Evolutionary conservation across 139 green algal species (phyloP), one percentile per base, ranked within the genome.

Genomic region (Picochlorum sp.): DNA sequence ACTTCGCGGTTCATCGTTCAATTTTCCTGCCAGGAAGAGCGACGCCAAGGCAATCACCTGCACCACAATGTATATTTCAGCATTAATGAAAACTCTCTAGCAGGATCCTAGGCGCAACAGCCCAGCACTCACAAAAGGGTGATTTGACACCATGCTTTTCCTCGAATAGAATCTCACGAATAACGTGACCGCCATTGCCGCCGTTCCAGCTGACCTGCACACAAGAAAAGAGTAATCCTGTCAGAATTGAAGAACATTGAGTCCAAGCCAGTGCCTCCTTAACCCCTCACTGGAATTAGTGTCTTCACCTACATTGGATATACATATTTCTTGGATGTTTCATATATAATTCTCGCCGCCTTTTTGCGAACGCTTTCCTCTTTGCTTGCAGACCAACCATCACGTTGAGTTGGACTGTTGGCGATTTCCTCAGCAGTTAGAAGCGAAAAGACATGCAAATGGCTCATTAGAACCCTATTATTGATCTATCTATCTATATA

Each of bases 91-190:
- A 22, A 53, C 20, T 22, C 13, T 45, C 20, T 16, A 49, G 24
- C 28, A n/a, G n/a, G 7, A 24, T 33, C 24, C 57, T 37, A 24
- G 31, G 1, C 7, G 25, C 41, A 28, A 16, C 33, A 44, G n/a
- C 24, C 16, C 33, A 30, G 59, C 22, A 65, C 67, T 54, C 40
- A 75, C 67, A 39, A 56, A 64, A 47, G 59, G 24, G 20, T 57
- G 47, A 55, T 75, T 75, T 20, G 54, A 56, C 33, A 57, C 61
- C 52, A 75, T 55, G 39, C 67, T 75, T 30, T 69, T 69, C 18
- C 25, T 60, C 18, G 67, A 29, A 35, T 58, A 75, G 29, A 69
- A 75, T 39, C 67, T 60, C 3, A 55, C 40, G 47, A 57, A 75
- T 31, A 70, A 59, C 3, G 60, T 75, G 10, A 66, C 13, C 8